These are phyloP conservation scores for Hypsizygus marmoreus DNA, from an alignment of 768 basidiomycete species.

Conservation along the genomic window DNA sequence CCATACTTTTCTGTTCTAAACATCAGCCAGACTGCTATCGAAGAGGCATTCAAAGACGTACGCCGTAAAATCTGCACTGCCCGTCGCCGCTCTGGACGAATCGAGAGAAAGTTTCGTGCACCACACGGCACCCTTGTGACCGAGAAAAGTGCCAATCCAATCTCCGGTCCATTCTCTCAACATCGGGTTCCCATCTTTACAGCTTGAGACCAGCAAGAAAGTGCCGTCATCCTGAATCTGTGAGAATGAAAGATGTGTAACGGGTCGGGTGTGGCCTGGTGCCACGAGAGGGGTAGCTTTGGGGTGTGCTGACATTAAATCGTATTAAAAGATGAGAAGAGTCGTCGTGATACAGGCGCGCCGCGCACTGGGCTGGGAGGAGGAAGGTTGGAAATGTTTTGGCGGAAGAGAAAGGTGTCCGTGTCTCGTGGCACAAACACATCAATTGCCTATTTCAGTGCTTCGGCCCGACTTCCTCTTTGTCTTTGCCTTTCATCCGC, in stretches of 20 bases:
- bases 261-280: slow-evolving; percentile 83
- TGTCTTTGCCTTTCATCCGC: no score
- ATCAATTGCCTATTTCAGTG: slow-evolving; percentile 18
- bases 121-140: slow-evolving; percentile 97
- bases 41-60: slow-evolving; percentile 43
- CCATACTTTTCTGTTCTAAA: slow-evolving; percentile 81
- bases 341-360: slow-evolving; percentile 54
- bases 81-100: slow-evolving; percentile 84
- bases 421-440: slow-evolving; percentile 16
- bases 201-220: slow-evolving; percentile 91
- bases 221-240: slow-evolving; percentile 80
- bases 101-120: slow-evolving; percentile 89
- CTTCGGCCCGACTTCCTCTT: slow-evolving; percentile 11
- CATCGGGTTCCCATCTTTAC: slow-evolving; percentile 99
- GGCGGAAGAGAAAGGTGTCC: slow-evolving; percentile 2
- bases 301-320: slow-evolving; percentile 60
- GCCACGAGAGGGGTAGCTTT: slow-evolving; percentile 82
- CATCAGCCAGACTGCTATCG: slow-evolving; percentile 11
- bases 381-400: slow-evolving; percentile 15
- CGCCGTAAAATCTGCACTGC: slow-evolving; percentile 98
- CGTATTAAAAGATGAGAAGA: slow-evolving; percentile 20
- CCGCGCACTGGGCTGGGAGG: slow-evolving; percentile 42
- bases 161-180: slow-evolving; percentile 96
- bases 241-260: slow-evolving; percentile 94
- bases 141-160: slow-evolving; percentile 94